Conservation (phyloP, 2,329 filamentous ascomycete genomes). For the Pseudocercospora eumusae region DNA sequence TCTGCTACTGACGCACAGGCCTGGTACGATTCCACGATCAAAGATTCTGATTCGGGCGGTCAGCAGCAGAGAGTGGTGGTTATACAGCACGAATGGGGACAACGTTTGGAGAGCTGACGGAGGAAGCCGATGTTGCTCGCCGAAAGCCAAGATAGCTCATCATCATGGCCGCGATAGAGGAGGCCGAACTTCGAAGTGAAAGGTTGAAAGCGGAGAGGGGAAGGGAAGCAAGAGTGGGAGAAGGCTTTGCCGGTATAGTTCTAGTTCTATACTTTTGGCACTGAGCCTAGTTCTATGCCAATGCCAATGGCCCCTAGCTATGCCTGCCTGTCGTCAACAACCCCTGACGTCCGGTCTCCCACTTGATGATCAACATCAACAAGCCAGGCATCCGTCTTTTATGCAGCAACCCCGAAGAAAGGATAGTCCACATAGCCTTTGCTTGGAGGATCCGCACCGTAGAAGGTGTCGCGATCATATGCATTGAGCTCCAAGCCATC, state of each 20-base stretch:
- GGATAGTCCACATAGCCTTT: constrained; percentile 49
- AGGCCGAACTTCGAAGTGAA: no score
- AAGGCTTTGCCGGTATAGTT: no score
- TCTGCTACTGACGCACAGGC: constrained; percentile 5
- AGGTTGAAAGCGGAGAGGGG: no score
- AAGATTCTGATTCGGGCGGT: neutral
- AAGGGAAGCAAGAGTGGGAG: no score
- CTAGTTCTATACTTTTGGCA: no score
- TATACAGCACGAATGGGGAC: constrained; percentile 13
- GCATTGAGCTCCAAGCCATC: constrained; percentile 47
- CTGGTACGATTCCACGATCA: neutral
- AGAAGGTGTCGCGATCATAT: constrained; percentile 52
- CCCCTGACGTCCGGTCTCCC: neutral
- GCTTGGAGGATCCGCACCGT: constrained; percentile 39
- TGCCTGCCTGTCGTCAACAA: neutral
- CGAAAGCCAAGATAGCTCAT: neutral
- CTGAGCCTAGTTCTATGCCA: no score
- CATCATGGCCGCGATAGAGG: no score
- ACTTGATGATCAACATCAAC: neutral
- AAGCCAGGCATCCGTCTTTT: neutral
- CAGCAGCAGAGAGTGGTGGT: constrained; percentile 11
- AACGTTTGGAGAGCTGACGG: neutral
- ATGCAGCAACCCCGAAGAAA: constrained; percentile 35
- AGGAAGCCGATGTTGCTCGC: neutral
- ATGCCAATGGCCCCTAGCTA: no score